Percentiles rank a stretch among this genome's conserved stretches.
These are phyloP conservation scores for Phanerochaete sordida DNA, from an alignment of 768 basidiomycete genomes.

Conservation along the genomic window DNA sequence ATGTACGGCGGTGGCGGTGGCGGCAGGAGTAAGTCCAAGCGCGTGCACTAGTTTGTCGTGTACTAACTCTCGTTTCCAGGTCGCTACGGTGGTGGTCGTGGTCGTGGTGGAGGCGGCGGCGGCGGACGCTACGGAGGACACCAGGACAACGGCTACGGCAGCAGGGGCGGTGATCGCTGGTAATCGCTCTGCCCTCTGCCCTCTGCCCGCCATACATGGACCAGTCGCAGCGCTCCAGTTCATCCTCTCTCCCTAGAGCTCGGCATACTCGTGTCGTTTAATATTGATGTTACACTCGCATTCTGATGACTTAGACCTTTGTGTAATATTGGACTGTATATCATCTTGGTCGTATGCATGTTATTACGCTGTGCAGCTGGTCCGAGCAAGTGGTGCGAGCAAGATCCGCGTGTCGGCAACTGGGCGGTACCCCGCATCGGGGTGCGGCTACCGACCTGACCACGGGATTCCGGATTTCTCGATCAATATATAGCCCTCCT, in stretches of 20 bases:
- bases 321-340: slow-evolving; percentile 6
- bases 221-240: neutral
- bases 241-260: neutral
- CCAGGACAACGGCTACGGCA: slow-evolving; percentile 39
- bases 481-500: neutral
- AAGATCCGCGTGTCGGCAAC: neutral
- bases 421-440: neutral
- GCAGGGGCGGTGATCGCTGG: slow-evolving; percentile 30
- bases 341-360: neutral
- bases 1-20: slow-evolving; percentile 83
- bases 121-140: slow-evolving; percentile 39
- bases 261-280: neutral
- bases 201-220: neutral
- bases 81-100: slow-evolving; percentile 52
- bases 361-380: neutral
- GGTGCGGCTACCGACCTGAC: neutral
- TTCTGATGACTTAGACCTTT: neutral
- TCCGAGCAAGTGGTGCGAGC: neutral
- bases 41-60: neutral
- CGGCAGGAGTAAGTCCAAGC: slow-evolving; percentile 52
- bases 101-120: slow-evolving; percentile 41
- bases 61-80: slow-evolving; percentile 33
- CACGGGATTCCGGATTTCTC: neutral
- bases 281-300: neutral
- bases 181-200: slow-evolving; percentile 10